phyloP scores from a whole-genome alignment of 1,284 basidiomycete genomes.

The Moesziomyces sp. region DNA sequence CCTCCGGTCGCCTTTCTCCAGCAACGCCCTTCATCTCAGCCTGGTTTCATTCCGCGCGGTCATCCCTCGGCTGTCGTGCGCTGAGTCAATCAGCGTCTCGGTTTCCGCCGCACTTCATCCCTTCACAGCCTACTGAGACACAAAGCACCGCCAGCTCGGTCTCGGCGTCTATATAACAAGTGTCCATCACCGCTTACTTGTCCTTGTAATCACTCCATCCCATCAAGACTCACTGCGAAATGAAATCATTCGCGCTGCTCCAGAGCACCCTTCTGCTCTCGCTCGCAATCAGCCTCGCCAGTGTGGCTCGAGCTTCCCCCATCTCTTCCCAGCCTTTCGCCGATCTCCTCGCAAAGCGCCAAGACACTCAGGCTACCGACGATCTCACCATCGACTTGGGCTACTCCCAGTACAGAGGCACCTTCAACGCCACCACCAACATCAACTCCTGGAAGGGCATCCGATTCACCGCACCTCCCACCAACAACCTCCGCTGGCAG shows the following conservation, averaged over 20 bases:
- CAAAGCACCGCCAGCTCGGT: too few relatives aligned
- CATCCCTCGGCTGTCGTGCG: too few relatives aligned
- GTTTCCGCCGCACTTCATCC: too few relatives aligned
- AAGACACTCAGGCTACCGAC: constrained; percentile 2
- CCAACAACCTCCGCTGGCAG: constrained; percentile 33
- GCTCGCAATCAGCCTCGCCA: constrained; percentile 1
- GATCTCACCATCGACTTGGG: constrained; percentile 32
- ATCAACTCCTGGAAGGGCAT: constrained; percentile 43
- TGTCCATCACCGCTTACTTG: not conserved
- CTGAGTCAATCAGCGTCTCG: too few relatives aligned
- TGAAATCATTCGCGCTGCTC: constrained; percentile 8
- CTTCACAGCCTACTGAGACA: too few relatives aligned
- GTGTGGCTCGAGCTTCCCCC: constrained; percentile 7
- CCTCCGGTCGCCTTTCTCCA: too few relatives aligned
- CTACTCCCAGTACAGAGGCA: constrained; percentile 27
- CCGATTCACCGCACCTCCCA: constrained; percentile 39
- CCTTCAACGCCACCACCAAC: constrained; percentile 17
- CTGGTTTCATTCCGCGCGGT: too few relatives aligned
- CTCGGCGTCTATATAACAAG: too few relatives aligned
- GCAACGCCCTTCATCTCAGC: too few relatives aligned
- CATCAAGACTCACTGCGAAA: not conserved
- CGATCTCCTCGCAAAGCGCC: constrained; percentile 21
- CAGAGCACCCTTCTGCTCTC: constrained; percentile 11
- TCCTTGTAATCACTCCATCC: not conserved
- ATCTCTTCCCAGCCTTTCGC: constrained; percentile 22